Percentiles rank a stretch among this genome's conserved stretches.
Evolutionary conservation across 768 basidiomycete genomes (phyloP).

Genomic region (Porphyrellus cyaneotinctus): DNA sequence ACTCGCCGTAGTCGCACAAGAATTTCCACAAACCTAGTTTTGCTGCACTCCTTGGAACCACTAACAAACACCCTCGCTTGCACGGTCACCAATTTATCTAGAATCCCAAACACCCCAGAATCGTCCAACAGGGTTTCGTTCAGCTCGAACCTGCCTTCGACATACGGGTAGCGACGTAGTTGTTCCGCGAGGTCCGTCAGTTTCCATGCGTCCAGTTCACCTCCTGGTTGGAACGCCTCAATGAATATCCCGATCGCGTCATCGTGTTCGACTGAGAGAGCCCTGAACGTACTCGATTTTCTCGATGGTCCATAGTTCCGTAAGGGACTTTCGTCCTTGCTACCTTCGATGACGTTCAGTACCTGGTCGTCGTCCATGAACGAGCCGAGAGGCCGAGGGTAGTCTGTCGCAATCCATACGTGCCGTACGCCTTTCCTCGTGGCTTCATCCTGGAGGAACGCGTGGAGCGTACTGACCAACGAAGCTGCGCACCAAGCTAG

Average conservation of each 20-base stretch:
- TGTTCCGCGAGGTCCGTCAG: conserved; percentile 44
- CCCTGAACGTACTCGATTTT: conserved; percentile 47
- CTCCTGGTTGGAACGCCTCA: conserved; percentile 40
- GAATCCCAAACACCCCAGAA: conserved; percentile 47
- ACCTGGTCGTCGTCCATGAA: conserved; percentile 1
- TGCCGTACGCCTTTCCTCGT: conserved; percentile 32
- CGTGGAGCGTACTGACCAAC: conserved; percentile 42
- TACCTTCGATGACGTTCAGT: not conserved
- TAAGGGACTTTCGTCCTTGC: not conserved
- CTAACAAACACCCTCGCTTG: conserved; percentile 48
- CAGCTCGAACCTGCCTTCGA: conserved; percentile 18
- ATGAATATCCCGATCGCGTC: conserved; percentile 43
- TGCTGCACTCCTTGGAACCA: conserved; percentile 44
- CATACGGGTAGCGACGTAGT: conserved; percentile 22
- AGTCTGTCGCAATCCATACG: conserved; percentile 58
- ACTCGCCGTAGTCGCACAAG: no score
- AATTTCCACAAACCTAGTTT: conserved; percentile 38
- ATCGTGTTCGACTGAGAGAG: conserved; percentile 40
- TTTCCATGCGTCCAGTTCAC: conserved; percentile 38
- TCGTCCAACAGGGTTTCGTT: conserved; percentile 40
- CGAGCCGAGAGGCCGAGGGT: conserved; percentile 30
- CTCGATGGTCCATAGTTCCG: conserved; percentile 5
- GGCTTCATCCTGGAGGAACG: conserved; percentile 31
- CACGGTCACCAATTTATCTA: conserved; percentile 54
- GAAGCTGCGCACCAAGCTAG: conserved; percentile 48